Conservation (phyloP, 2,329 filamentous ascomycete genomes). For the Fusarium longipes region DNA sequence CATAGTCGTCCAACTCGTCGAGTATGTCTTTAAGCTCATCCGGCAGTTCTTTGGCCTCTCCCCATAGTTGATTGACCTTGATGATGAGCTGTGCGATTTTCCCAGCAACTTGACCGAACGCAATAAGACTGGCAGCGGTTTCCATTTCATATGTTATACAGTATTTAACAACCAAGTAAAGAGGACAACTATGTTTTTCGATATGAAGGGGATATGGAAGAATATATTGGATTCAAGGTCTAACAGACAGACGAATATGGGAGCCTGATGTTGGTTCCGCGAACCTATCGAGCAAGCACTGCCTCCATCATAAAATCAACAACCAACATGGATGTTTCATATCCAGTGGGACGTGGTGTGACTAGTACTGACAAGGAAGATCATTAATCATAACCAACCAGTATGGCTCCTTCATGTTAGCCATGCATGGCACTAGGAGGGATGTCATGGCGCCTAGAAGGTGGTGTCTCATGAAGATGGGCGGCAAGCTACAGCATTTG, state of each 20-base stretch:
- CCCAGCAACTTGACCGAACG: not conserved
- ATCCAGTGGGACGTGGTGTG: not conserved
- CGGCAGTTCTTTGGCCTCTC: not conserved
- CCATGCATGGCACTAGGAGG: slow-evolving; percentile 3
- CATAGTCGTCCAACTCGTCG: not conserved
- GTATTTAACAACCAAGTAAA: too few species aligned
- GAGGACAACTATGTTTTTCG: too few species aligned
- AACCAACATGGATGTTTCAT: slow-evolving; percentile 8
- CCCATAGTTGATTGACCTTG: not conserved
- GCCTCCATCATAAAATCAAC: slow-evolving; percentile 9
- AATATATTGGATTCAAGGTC: too few species aligned
- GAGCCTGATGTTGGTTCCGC: too few species aligned
- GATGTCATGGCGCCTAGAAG: slow-evolving; percentile 23
- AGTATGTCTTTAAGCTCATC: not conserved
- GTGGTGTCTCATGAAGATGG: slow-evolving; percentile 2
- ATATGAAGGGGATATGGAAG: too few species aligned
- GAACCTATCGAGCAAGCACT: too few species aligned
- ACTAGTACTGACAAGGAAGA: not conserved
- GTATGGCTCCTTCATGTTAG: not conserved
- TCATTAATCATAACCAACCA: not conserved
- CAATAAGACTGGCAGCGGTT: not conserved
- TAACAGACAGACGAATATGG: too few species aligned
- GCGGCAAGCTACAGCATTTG: slow-evolving; percentile 14
- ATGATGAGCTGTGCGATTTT: not conserved
- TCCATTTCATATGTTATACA: not conserved